Evolutionary conservation across 2,329 filamentous ascomycete species (phyloP).

Genomic region (Apiospora sp.): DNA sequence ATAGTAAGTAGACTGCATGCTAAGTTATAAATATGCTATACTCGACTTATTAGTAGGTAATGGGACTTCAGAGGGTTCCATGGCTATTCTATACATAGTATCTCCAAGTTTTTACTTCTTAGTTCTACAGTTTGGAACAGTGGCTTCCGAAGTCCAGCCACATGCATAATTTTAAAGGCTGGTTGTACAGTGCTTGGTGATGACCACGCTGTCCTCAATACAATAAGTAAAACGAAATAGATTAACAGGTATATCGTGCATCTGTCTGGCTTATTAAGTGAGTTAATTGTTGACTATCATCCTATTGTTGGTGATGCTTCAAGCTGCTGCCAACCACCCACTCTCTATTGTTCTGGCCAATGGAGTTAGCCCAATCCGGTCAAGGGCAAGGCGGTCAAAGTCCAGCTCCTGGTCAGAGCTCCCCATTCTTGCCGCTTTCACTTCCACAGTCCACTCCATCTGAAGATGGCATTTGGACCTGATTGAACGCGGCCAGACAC

Average conservation of each 20-base stretch:
- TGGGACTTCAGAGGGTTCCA: no score
- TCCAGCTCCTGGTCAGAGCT: slow-evolving; percentile 9
- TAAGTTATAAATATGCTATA: no score
- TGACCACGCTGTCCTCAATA: neutral
- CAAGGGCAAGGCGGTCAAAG: slow-evolving; percentile 18
- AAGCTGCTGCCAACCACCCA: neutral
- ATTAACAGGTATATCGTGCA: no score
- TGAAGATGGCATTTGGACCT: slow-evolving; percentile 15
- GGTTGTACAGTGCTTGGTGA: neutral
- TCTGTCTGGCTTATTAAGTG: no score
- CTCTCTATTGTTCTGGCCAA: slow-evolving; percentile 5
- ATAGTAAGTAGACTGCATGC: neutral
- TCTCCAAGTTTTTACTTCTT: no score
- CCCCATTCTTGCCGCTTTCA: slow-evolving; percentile 18
- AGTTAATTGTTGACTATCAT: no score
- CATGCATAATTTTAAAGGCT: no score
- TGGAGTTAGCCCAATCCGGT: slow-evolving; percentile 11
- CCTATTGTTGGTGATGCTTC: neutral
- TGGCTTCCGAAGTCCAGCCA: no score
- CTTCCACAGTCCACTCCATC: neutral
- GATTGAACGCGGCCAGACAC: slow-evolving; percentile 18
- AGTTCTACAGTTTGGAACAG: no score
- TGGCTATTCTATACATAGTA: no score
- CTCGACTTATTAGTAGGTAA: no score
- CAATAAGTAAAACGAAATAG: neutral